phyloP scores from a whole-genome alignment of 192 early-diverging fungal genomes.

The Coemansia sp. region DNA sequence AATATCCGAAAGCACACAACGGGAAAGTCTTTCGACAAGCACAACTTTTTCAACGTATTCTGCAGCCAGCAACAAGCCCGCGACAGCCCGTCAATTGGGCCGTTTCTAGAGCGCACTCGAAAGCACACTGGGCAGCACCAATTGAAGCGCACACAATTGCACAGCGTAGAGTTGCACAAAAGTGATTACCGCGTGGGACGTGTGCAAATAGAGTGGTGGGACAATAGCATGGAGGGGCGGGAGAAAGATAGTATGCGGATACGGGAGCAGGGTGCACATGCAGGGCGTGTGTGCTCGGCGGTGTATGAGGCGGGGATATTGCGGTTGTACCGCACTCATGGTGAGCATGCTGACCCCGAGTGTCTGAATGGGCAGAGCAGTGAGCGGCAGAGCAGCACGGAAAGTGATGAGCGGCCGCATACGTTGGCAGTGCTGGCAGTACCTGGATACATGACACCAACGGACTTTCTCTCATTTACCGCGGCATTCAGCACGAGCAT shows the following conservation, averaged over 20 bases:
- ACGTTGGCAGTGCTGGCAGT: slow-evolving; percentile 80
- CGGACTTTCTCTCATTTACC: slow-evolving; percentile 87
- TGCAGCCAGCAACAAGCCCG: not conserved
- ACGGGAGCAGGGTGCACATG: slow-evolving; percentile 11
- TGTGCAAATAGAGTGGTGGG: slow-evolving; percentile 39
- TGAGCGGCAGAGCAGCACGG: not conserved
- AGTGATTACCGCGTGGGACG: slow-evolving; percentile 33
- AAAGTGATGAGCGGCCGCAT: slow-evolving; percentile 3
- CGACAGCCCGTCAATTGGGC: not conserved
- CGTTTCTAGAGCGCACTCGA: not conserved
- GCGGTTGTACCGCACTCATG: slow-evolving; percentile 22
- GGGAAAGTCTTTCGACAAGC: slow-evolving; percentile 2
- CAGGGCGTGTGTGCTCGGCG: slow-evolving; percentile 5
- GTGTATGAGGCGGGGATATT: slow-evolving; percentile 20
- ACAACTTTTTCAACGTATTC: slow-evolving; percentile 7
- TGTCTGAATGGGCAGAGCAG: not conserved
- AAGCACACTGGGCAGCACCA: slow-evolving; percentile 2
- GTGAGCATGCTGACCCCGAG: not conserved
- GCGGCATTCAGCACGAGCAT: slow-evolving; percentile 68
- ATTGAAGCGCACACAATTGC: not conserved
- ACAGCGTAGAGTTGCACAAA: slow-evolving; percentile 2
- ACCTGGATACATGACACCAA: slow-evolving; percentile 83
- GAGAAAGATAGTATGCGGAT: not conserved
- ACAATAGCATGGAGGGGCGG: not conserved
- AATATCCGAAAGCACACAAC: not conserved